Percentiles rank a stretch among this genome's conserved stretches.
Conservation (phyloP, 2,329 filamentous ascomycete species). For the Trichoderma sp. region DNA sequence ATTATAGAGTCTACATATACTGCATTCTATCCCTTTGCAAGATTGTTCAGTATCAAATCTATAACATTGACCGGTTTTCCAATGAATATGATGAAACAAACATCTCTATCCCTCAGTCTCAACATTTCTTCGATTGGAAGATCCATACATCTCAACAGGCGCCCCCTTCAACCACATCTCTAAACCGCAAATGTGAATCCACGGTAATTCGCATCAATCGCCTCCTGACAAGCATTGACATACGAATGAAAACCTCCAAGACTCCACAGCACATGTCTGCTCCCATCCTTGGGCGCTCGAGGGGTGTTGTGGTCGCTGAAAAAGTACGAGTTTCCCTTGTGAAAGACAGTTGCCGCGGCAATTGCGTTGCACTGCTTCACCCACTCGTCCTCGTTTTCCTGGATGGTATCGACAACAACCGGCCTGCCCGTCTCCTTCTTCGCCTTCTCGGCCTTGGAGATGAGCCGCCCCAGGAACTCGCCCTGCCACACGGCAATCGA, state of each 20-base stretch:
- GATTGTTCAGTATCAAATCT: too few species aligned
- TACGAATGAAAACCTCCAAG: not conserved
- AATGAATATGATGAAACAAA: not conserved
- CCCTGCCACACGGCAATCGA: not conserved
- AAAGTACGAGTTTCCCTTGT: not conserved
- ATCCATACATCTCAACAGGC: too few species aligned
- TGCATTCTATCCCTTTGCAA: too few species aligned
- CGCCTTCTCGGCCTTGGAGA: not conserved
- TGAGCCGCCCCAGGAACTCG: not conserved
- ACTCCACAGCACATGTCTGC: not conserved
- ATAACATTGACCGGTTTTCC: too few species aligned
- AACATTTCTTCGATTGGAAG: too few species aligned
- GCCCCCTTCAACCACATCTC: too few species aligned
- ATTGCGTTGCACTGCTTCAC: not conserved
- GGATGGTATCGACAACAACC: not conserved
- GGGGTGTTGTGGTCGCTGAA: not conserved
- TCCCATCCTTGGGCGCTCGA: not conserved
- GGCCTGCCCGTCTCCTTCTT: not conserved
- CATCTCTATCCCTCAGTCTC: not conserved
- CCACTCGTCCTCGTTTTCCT: not conserved
- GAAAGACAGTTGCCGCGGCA: not conserved
- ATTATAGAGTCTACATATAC: too few species aligned
- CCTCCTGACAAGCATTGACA: not conserved
- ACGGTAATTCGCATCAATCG: not conserved
- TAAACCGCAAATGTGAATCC: not conserved